phyloP scores from a whole-genome alignment of 371 early-diverging fungal species.

The Haplosporangium sp. region DNA sequence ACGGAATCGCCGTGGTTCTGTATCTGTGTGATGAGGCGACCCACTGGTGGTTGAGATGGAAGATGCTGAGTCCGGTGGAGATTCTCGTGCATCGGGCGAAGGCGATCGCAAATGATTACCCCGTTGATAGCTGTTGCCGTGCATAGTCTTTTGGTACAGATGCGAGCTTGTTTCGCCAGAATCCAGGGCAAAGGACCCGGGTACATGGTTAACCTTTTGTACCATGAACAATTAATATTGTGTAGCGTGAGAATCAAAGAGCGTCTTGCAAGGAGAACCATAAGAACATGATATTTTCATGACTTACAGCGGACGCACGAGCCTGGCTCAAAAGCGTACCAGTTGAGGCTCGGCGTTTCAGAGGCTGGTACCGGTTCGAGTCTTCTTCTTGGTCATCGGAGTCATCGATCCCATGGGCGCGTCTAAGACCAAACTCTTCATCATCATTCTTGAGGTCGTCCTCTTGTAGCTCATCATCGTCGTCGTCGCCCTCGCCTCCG shows the following conservation, averaged over 20 bases:
- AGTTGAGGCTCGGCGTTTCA: conserved; percentile 49
- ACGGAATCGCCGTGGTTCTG: conserved; percentile 5
- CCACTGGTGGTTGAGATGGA: conserved; percentile 12
- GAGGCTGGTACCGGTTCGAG: conserved; percentile 37
- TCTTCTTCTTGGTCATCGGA: conserved; percentile 37
- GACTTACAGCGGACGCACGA: conserved; percentile 27
- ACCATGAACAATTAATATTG: no score
- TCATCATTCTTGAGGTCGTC: conserved; percentile 37
- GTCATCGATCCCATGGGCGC: conserved; percentile 19
- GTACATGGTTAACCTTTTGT: conserved; percentile 30
- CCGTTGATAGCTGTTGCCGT: background rate
- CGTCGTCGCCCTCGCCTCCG: conserved; percentile 33
- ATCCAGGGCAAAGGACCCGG: conserved; percentile 1
- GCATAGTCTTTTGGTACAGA: background rate
- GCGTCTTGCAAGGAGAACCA: background rate
- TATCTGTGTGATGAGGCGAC: background rate
- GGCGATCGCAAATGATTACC: conserved; percentile 15
- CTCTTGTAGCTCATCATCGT: conserved; percentile 19
- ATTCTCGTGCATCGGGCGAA: conserved; percentile 23
- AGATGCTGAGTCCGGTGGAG: conserved; percentile 20
- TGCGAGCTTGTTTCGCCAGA: background rate
- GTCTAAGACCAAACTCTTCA: conserved; percentile 17
- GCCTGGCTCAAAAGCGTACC: conserved; percentile 43
- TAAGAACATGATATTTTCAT: background rate
- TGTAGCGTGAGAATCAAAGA: no score